Percentiles rank a stretch among this genome's conserved stretches.
Evolutionary conservation across 2,329 filamentous ascomycete genomes (phyloP).

Genomic region (Calonectria pteridis): DNA sequence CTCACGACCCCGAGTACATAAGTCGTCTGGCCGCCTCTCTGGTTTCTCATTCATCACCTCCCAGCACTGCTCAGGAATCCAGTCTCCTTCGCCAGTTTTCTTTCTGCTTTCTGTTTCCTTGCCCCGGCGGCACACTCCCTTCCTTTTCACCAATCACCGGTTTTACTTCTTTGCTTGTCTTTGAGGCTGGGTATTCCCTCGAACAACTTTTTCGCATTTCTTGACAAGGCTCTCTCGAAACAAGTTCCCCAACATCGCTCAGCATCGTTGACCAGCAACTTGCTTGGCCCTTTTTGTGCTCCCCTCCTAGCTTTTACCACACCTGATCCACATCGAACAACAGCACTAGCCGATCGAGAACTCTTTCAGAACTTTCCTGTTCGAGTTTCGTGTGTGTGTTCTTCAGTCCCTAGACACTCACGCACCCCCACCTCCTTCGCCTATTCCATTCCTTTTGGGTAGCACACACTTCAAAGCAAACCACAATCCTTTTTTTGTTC

Average conservation of each 20-base stretch:
- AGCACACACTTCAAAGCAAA: slow-evolving; percentile 27
- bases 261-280: not conserved
- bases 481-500: slow-evolving; percentile 39
- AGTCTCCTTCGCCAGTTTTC: slow-evolving; percentile 26
- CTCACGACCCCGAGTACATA: slow-evolving; percentile 33
- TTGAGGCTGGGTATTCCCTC: slow-evolving; percentile 18
- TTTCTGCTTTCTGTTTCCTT: slow-evolving; percentile 29
- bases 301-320: not conserved
- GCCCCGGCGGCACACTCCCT: slow-evolving; percentile 27
- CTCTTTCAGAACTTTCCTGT: not conserved
- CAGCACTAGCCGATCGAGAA: not conserved
- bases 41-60: slow-evolving; percentile 14
- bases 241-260: not conserved
- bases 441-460: slow-evolving; percentile 34
- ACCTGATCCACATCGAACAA: not conserved
- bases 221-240: not conserved
- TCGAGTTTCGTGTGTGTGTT: not conserved
- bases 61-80: slow-evolving; percentile 44
- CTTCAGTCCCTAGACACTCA: slow-evolving; percentile 11
- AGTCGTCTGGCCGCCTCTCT: slow-evolving; percentile 33
- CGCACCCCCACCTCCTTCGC: slow-evolving; percentile 16
- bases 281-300: not conserved
- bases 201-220: slow-evolving; percentile 5
- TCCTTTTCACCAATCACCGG: not conserved
- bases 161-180: slow-evolving; percentile 11